Base-by-base conservation (phyloP, 345 rosid genomes). In the Abelmoschus esculentus region DNA sequence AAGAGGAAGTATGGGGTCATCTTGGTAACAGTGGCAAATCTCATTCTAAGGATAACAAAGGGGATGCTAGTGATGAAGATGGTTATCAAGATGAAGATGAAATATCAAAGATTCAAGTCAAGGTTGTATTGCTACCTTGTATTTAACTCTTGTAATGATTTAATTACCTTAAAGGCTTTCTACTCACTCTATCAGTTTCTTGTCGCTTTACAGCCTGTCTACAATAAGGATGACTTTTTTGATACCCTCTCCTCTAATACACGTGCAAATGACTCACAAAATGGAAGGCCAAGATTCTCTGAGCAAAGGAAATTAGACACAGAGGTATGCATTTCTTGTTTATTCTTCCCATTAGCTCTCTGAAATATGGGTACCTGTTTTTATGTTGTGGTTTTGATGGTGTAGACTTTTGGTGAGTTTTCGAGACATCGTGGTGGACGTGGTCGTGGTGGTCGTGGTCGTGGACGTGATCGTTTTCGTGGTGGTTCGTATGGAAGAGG, bases 1-100 rank as follows among this genome's bases (percentile, higher is more conserved):
- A 92, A 84, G 92, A 92, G 78, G 96, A 92, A 80, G 93, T 92
- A 9, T 92, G 98, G 98, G 98, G 96, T 69, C 85, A 92, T 78
- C 93, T 92, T 47, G 98, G 98, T 57, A 92, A 89, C 84, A 84
- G 77, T 73, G 80, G 74, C 72, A 84, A 82, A 76, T 70, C 77
- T 63, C 60, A 80, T 66, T 46, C 69, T 66, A 80, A 70, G 71
- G 81, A 78, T 66, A 65, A 68, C 70, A 86, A 62, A 75, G 75
- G 73, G n/a, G 83, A 78, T 76, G 72, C 61, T 61, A 77, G 69
- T 63, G 86, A 82, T 67, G 96, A 83, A 73, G 90, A 87, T 72
- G 85, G 83, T 74, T 83, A 34, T 72, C 80, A 74, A 69, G 73
- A 80, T 55, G 89, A 76, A 73, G 83, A 75, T 63, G 90, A 83